Conservation (phyloP, 257 asterid species). For the Lycium ferocissimum region DNA sequence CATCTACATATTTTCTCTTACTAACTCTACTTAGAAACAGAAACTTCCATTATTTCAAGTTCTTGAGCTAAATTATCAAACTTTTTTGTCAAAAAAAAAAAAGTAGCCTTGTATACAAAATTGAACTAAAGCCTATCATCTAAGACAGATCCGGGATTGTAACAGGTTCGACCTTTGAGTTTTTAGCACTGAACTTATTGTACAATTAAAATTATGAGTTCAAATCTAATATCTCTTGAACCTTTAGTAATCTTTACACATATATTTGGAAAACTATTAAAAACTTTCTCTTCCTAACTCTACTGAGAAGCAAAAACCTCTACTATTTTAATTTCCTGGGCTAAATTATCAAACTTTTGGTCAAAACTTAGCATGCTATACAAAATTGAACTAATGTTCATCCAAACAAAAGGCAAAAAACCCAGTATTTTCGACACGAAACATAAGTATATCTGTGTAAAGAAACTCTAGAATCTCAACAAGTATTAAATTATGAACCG, state of each 20-base stretch:
- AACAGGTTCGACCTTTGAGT: too few relatives aligned
- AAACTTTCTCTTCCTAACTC: too few relatives aligned
- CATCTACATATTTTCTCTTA: background rate
- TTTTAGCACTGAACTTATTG: too few relatives aligned
- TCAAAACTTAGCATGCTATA: background rate
- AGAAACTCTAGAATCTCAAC: background rate
- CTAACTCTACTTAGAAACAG: background rate
- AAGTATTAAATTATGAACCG: background rate
- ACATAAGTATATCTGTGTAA: background rate
- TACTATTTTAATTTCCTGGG: background rate
- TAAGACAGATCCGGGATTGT: background rate
- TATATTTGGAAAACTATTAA: background rate
- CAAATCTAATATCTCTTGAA: too few relatives aligned
- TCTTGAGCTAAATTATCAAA: background rate
- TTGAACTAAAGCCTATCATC: background rate
- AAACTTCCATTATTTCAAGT: background rate
- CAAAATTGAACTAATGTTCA: background rate
- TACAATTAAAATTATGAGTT: too few relatives aligned
- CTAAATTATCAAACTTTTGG: background rate
- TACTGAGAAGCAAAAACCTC: background rate
- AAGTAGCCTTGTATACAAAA: background rate
- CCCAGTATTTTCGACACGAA: background rate
- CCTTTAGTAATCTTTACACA: too few relatives aligned
- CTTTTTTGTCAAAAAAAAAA: background rate
- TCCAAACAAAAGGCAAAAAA: background rate